phyloP scores from a whole-genome alignment of 2,329 filamentous ascomycete species.

The Pseudohalonectria lignicola region DNA sequence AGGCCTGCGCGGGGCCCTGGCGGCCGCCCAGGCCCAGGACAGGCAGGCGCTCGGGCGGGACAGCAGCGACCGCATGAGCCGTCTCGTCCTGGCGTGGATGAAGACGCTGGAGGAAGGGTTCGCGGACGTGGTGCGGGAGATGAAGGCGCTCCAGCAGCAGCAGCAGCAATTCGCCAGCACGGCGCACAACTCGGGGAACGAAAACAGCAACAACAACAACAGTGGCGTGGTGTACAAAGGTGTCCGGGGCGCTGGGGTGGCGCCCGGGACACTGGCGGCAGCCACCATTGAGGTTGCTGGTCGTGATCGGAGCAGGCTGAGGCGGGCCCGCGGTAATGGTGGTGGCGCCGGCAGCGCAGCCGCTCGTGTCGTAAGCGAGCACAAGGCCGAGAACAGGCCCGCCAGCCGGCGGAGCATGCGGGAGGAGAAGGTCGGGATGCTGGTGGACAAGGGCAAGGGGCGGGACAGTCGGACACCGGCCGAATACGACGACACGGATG shows the following conservation, averaged over 20 bases:
- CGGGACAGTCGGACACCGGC: slow-evolving; percentile 28
- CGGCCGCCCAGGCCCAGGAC: slow-evolving; percentile 17
- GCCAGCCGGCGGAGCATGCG: slow-evolving; percentile 26
- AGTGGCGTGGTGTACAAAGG: too few species aligned
- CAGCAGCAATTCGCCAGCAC: slow-evolving; percentile 29
- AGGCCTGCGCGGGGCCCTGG: slow-evolving; percentile 26
- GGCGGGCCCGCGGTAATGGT: slow-evolving; percentile 13
- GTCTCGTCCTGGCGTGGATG: slow-evolving; percentile 80
- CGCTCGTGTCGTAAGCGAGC: too few species aligned
- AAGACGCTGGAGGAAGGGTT: slow-evolving; percentile 89
- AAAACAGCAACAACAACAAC: too few species aligned
- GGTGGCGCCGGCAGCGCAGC: too few species aligned
- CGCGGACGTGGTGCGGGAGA: slow-evolving; percentile 72
- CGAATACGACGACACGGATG: slow-evolving; percentile 12
- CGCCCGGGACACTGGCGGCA: slow-evolving; percentile 8
- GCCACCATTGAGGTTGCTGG: slow-evolving; percentile 22
- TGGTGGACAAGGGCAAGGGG: slow-evolving; percentile 31
- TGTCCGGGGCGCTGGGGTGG: too few species aligned
- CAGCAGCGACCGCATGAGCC: slow-evolving; percentile 57
- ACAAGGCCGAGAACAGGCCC: slow-evolving; percentile 13
- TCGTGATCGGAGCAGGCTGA: background rate
- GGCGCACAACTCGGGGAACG: slow-evolving; percentile 39
- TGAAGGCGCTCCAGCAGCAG: slow-evolving; percentile 47
- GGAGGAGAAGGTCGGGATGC: slow-evolving; percentile 10
- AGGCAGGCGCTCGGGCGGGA: slow-evolving; percentile 23